Evolutionary conservation across 805 yeast genomes (phyloP).

Genomic region (Hanseniaspora singularis): DNA sequence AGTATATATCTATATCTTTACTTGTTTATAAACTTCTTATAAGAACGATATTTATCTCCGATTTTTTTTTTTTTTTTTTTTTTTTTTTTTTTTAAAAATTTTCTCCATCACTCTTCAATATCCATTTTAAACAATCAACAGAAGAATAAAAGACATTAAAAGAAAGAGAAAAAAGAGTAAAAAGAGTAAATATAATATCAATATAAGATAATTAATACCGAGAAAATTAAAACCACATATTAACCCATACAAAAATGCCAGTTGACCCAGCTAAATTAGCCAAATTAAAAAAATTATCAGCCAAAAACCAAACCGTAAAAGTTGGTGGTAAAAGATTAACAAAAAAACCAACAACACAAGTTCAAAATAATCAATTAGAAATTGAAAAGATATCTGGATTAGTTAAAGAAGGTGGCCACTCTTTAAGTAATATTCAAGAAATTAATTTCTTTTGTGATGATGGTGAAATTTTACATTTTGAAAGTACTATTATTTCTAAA

Average conservation of each 20-base stretch:
- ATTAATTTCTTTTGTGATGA: constrained; percentile 96
- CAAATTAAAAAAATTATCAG: constrained; percentile 67
- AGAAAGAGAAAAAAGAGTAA: no score
- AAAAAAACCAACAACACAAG: constrained; percentile 29
- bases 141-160: no score
- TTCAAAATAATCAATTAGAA: constrained; percentile 50
- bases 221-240: neutral
- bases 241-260: constrained; percentile 48
- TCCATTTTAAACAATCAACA: no score
- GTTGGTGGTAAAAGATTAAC: constrained; percentile 79
- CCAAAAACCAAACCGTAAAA: constrained; percentile 53
- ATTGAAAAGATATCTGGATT: constrained; percentile 3
- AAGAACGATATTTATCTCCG: no score
- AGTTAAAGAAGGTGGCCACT: constrained; percentile 2
- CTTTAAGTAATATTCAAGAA: constrained; percentile 62
- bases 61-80: no score
- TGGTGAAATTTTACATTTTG: constrained; percentile 90
- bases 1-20: no score
- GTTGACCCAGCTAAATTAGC: constrained; percentile 90
- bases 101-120: no score
- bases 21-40: no score
- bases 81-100: no score
- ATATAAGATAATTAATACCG: no score
- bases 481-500: constrained; percentile 45
- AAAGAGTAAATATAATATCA: no score